Conservation (phyloP, 768 basidiomycete species). For the Boletellus emodensis region DNA sequence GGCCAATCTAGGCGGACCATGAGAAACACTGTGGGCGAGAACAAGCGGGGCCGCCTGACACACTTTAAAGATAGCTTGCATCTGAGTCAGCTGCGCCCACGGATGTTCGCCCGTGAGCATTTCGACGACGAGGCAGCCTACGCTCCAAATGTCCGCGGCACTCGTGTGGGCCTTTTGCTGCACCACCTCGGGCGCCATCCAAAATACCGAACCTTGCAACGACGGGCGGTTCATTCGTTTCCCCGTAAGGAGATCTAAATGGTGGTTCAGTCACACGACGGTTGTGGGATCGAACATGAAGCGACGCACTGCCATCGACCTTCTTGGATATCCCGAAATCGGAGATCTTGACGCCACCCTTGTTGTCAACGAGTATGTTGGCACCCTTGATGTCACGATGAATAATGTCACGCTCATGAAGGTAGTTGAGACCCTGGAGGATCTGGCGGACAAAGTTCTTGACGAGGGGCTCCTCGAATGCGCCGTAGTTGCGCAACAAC, state of each 20-base stretch:
- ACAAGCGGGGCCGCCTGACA: neutral
- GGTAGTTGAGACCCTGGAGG: slow-evolving; percentile 80
- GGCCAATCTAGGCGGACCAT: slow-evolving; percentile 67
- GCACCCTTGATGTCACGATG: slow-evolving; percentile 99
- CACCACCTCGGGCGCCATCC: slow-evolving; percentile 99
- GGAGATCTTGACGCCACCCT: slow-evolving; percentile 95
- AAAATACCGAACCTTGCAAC: slow-evolving; percentile 95
- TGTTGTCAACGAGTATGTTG: slow-evolving; percentile 97
- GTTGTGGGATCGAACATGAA: neutral
- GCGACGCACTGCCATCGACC: slow-evolving; percentile 84
- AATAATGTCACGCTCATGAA: slow-evolving; percentile 92
- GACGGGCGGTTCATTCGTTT: slow-evolving; percentile 85
- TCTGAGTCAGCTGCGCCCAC: slow-evolving; percentile 93
- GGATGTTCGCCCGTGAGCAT: slow-evolving; percentile 97
- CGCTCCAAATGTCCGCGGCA: slow-evolving; percentile 96
- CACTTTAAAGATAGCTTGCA: slow-evolving; percentile 99
- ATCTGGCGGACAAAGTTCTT: slow-evolving; percentile 93
- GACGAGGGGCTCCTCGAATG: slow-evolving; percentile 90
- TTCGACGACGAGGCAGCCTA: slow-evolving; percentile 92
- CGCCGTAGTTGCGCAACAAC: slow-evolving; percentile 83
- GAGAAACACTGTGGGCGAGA: neutral
- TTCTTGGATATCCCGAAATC: slow-evolving; percentile 98
- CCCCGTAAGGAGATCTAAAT: slow-evolving; percentile 44
- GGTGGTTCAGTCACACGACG: slow-evolving; percentile 18
- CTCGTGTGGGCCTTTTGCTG: slow-evolving; percentile 90